Evolutionary conservation across 352 stramenopile species (phyloP).

Genomic region (Globisporangium canariense): DNA sequence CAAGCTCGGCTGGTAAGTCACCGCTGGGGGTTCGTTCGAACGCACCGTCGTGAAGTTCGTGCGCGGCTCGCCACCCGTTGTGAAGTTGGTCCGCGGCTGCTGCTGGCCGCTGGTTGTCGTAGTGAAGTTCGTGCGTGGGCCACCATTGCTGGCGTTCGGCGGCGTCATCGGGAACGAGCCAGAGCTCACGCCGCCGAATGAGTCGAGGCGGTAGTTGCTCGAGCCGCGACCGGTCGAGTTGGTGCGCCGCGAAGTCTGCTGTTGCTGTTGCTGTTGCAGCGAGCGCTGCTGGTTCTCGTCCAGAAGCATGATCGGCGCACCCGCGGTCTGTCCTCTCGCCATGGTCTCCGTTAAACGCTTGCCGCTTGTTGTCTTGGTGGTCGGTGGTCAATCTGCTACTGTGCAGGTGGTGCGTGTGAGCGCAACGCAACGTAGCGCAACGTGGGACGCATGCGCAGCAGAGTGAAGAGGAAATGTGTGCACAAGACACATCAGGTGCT

Average conservation of each 20-base stretch:
- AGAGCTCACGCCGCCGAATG: constrained; percentile 10
- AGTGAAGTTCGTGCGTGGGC: constrained; percentile 9
- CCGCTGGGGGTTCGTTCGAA: background rate
- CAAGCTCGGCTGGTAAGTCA: background rate
- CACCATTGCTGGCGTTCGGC: constrained; percentile 28
- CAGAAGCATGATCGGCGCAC: constrained; percentile 33
- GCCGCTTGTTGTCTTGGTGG: no score
- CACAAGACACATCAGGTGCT: no score
- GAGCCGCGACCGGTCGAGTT: constrained; percentile 11
- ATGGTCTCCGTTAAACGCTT: no score
- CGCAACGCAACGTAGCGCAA: no score
- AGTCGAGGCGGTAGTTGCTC: constrained; percentile 4
- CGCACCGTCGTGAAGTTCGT: constrained; percentile 12
- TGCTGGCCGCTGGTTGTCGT: background rate
- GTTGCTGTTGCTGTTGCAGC: constrained; percentile 20
- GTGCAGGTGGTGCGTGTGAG: no score
- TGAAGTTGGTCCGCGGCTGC: constrained; percentile 37
- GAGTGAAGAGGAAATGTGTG: no score
- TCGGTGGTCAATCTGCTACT: no score
- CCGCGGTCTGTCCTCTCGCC: no score
- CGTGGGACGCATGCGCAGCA: no score
- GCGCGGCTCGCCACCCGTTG: background rate
- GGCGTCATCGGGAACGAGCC: constrained; percentile 25
- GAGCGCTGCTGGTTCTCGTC: constrained; percentile 57
- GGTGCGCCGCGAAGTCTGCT: constrained; percentile 3